Evolutionary conservation across 345 rosid genomes (phyloP).

Genomic region (Eucalyptus erythrocorys): DNA sequence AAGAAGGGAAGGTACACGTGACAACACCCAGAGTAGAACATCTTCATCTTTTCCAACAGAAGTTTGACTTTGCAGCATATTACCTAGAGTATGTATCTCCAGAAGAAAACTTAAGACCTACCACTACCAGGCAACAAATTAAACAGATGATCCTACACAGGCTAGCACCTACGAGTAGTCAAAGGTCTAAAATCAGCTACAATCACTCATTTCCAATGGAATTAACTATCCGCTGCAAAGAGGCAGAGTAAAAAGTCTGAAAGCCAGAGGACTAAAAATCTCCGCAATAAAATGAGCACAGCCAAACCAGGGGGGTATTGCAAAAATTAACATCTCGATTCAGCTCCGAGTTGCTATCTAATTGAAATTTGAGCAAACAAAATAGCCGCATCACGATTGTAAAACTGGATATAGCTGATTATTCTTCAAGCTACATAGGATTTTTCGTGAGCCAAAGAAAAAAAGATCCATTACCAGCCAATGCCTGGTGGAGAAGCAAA

Average conservation of each 20-base stretch:
- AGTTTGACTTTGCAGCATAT: background rate
- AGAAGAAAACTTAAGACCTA: background rate
- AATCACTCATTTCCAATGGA: background rate
- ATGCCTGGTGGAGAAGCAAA: slow-evolving; percentile 88
- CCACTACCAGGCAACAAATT: background rate
- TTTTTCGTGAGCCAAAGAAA: background rate
- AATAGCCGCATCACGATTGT: background rate
- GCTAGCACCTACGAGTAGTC: background rate
- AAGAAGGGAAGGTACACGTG: background rate
- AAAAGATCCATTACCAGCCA: slow-evolving; percentile 58
- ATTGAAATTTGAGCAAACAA: background rate
- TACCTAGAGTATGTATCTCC: background rate
- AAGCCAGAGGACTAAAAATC: too few relatives aligned
- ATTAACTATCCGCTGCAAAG: too few relatives aligned
- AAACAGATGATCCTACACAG: background rate
- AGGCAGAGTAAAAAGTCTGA: too few relatives aligned
- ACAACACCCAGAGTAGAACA: background rate
- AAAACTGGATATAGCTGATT: background rate
- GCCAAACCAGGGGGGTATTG: background rate
- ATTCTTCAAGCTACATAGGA: background rate
- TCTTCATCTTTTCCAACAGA: background rate
- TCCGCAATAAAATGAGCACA: background rate
- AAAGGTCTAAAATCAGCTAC: background rate
- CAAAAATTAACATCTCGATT: background rate
- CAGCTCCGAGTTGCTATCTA: background rate